These are phyloP conservation scores for Pestalotiopsis sp. DNA, from an alignment of 2,329 filamentous ascomycete genomes.

Conservation along the genomic window DNA sequence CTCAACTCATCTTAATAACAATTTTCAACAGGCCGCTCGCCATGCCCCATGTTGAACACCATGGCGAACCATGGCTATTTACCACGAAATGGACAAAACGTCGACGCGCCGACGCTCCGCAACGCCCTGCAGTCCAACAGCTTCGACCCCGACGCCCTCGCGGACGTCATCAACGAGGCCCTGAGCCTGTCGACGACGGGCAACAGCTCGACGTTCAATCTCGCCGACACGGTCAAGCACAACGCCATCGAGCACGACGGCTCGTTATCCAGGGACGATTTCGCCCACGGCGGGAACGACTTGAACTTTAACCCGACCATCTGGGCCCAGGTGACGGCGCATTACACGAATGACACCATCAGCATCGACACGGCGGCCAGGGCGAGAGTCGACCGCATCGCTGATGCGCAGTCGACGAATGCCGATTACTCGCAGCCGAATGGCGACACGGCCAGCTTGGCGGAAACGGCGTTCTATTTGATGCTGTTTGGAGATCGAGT, in stretches of 20 bases:
- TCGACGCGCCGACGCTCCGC: background rate
- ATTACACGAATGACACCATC: constrained; percentile 19
- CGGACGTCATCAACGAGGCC: background rate
- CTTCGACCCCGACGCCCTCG: constrained; percentile 8
- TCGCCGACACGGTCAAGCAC: constrained; percentile 10
- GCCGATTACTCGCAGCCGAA: constrained; percentile 11
- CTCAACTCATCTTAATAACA: background rate
- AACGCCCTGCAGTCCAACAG: constrained; percentile 1
- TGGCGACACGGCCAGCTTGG: background rate
- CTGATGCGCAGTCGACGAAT: constrained; percentile 20
- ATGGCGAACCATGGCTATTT: constrained; percentile 13
- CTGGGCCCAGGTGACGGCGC: constrained; percentile 19
- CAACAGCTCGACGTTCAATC: constrained; percentile 11
- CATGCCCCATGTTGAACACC: constrained; percentile 14
- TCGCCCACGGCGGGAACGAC: background rate
- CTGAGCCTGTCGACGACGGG: constrained; percentile 5
- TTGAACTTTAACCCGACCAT: constrained; percentile 4
- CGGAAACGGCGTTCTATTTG: background rate
- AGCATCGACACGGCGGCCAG: constrained; percentile 18
- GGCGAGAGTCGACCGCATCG: constrained; percentile 17
- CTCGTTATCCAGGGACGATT: constrained; percentile 7
- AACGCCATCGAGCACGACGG: constrained; percentile 15
- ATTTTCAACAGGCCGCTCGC: constrained; percentile 3
- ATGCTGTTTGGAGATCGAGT: constrained; percentile 6
- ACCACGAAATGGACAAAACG: constrained; percentile 7